These are phyloP conservation scores for Prunus persica DNA, from an alignment of 306 rosid genomes.

Conservation along the genomic window DNA sequence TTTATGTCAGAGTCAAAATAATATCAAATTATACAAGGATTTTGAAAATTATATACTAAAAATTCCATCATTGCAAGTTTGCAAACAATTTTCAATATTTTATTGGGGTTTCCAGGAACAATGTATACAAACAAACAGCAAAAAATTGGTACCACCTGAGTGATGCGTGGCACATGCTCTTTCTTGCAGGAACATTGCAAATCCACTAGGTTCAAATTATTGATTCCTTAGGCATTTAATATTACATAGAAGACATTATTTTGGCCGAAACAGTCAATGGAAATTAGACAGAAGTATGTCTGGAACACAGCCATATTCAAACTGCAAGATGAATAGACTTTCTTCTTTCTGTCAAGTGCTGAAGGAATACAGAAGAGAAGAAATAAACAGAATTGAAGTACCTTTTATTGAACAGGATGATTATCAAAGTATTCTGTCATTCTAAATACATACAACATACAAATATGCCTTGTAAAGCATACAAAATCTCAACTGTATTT, in stretches of 20 bases:
- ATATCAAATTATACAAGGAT: background rate
- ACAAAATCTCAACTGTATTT: conserved; percentile 18
- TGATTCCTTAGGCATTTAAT: background rate
- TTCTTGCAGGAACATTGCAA: background rate
- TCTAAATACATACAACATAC: conserved; percentile 19
- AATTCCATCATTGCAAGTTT: background rate
- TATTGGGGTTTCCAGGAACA: background rate
- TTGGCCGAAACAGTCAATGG: background rate
- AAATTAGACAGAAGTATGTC: background rate
- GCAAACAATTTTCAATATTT: background rate
- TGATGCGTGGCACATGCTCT: no score
- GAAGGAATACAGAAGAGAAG: background rate
- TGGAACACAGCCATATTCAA: conserved; percentile 1
- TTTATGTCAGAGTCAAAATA: background rate
- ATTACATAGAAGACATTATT: background rate
- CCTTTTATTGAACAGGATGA: background rate
- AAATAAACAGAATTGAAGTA: background rate
- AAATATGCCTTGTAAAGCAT: conserved; percentile 18
- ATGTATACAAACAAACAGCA: background rate
- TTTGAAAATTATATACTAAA: background rate
- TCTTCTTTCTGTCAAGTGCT: conserved; percentile 1
- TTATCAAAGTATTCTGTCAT: conserved; percentile 9
- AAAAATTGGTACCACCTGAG: no score
- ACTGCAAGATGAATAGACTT: background rate
- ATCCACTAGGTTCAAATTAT: background rate